Conservation (phyloP, 2,329 filamentous ascomycete genomes). For the Neodidymelliopsis sp. region DNA sequence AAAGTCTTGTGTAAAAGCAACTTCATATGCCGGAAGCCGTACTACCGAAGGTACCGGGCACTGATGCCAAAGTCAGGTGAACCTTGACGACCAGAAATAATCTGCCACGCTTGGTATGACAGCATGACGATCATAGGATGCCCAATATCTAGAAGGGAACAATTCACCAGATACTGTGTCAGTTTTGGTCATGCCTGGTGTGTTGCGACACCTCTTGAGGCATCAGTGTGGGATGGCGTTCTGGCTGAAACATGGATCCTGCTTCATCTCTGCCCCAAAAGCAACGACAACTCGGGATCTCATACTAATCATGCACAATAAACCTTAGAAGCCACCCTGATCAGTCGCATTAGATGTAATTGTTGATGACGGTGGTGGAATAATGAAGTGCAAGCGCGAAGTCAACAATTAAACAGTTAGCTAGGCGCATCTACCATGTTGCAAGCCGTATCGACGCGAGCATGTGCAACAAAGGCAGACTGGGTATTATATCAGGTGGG, state of each 20-base stretch:
- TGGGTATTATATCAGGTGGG: too few relatives aligned
- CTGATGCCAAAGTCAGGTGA: not conserved
- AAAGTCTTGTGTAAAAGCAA: slow-evolving; percentile 13
- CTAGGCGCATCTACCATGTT: too few relatives aligned
- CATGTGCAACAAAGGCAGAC: too few relatives aligned
- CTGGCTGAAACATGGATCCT: slow-evolving; percentile 7
- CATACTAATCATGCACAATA: too few relatives aligned
- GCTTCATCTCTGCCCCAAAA: not conserved
- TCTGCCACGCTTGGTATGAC: slow-evolving; percentile 17
- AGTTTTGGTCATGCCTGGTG: slow-evolving; percentile 1
- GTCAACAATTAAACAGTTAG: too few relatives aligned
- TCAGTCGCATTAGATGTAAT: too few relatives aligned
- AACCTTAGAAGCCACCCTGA: too few relatives aligned
- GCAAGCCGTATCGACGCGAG: too few relatives aligned
- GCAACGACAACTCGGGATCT: slow-evolving; percentile 2
- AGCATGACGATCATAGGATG: not conserved
- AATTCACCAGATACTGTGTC: slow-evolving; percentile 2
- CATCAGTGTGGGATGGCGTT: slow-evolving; percentile 9
- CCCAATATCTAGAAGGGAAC: not conserved
- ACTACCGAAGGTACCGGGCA: not conserved
- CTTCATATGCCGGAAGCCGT: slow-evolving; percentile 1
- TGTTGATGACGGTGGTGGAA: too few relatives aligned
- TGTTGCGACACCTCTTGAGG: slow-evolving; percentile 15
- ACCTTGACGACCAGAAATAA: not conserved
- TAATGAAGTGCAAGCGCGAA: too few relatives aligned